Base-by-base conservation (phyloP, 139 green algal genomes). In the Volvox africanus region DNA sequence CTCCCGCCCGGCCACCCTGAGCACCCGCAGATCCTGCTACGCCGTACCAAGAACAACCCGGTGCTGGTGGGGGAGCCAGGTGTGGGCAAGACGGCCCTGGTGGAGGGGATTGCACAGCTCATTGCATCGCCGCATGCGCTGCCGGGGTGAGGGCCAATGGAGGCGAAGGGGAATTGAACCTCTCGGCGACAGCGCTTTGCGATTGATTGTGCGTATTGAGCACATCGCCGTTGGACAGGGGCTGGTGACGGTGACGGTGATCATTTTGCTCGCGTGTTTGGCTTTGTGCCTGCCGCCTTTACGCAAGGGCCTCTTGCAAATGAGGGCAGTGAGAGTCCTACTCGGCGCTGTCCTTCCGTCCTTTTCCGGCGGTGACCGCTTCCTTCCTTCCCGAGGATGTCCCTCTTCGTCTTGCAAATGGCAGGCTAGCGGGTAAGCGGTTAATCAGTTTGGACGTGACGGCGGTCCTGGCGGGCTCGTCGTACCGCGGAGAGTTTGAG, bases 41-140 rank as follows among this genome's bases (percentile, higher is more conserved):
- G 97, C 16, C 94, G 97, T 36, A 98, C 96, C 68, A 99, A 97
- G 92, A 99, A 99, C 95, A 99, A 99, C 94, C 97, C 97, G 18
- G 94, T 96, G 62, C 93, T 99, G 33, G 96, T 99, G 28, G 97
- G 97, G 2, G 97, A 99, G 78, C 97, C 97, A 1, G 97, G 97
- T 24, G 97, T 98, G 50, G 97, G 97, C 69, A 94, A 93, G 88
- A 94, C 92, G 0, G 97, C 97, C 14, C 92, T 99, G 35, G 97
- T 96, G 36, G 97, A 99, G 93, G 97, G 97, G 80, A 95, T 99
- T 2, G 97, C 97, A 0, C 97, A 99, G 92, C 92, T 95, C 32
- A 97, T 98, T 71, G 95, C 93, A 26, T 89, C 89, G 32, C 92
- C 91, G 44, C 78, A 93, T 55, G 96, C 95, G 20, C 95, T 85